Base-by-base conservation (phyloP, 2,329 filamentous ascomycete species). In the Sarocladiaceae sp. region DNA sequence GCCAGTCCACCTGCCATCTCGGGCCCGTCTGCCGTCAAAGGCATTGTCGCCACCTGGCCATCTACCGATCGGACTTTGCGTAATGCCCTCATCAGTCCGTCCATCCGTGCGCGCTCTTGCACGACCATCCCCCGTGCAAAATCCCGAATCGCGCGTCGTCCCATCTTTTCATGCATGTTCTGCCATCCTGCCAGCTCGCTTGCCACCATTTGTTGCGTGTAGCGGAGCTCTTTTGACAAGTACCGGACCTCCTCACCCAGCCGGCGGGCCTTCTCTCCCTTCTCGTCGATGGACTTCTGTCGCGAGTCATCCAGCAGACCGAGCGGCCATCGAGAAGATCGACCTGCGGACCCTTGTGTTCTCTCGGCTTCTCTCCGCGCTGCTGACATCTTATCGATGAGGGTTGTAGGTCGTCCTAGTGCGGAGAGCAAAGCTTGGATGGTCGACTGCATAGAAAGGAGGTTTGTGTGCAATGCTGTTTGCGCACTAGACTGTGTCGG, bases 161-260 rank as follows among this genome's bases (percentile, higher is more conserved):
- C 89, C 66, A 87, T 80, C 55, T 78, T 80, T 52, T 88, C 87
- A 57, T 95, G 82, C 68, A 89, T 79, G 32, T 94, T 88, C 57
- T 95, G 90, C 88, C 93, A 98, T 13, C 87, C 89, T 1, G 93
- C 93, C 45, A 98, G 64, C 66, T 98, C 93, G 2, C 81, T 76
- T 6, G 94, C 91, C 19, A 97, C 91, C 12, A 91, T 88, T 62
- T 94, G 88, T 66, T 96, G 91, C 39, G 90, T 95, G 62, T 93
- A 95, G 41, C 88, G 72, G 45, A 98, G 69, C 63, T 98, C 93
- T 43, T 80, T 80, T 0, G 84, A 83, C n/a, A 95, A 65, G 33
- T 80, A 77, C 16, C 83, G 78, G 10, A 87, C 76, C 58, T 96
- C 88, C 15, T 73, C 65, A 50, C 83, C 78, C 18, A 78, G 80